Percentiles rank a stretch among this genome's conserved stretches.
Evolutionary conservation across 257 asterid species (phyloP).

Genomic region (Ophiorrhiza pumila): DNA sequence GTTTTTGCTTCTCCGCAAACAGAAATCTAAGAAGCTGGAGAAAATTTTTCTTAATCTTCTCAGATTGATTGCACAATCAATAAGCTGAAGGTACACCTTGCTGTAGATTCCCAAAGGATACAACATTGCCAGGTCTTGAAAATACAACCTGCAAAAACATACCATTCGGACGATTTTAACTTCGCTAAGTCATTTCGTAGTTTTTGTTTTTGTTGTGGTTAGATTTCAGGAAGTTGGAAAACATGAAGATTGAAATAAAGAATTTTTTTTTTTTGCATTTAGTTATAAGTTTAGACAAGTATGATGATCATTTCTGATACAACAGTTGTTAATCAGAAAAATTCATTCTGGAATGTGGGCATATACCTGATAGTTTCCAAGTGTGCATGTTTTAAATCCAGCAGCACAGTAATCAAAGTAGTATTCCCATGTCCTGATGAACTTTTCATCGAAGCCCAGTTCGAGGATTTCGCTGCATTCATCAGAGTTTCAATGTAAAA

Average conservation of each 20-base stretch:
- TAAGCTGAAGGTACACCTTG: constrained; percentile 34
- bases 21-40: too few species aligned
- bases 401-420: constrained; percentile 93
- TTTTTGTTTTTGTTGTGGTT: too few species aligned
- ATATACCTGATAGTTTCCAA: constrained; percentile 80
- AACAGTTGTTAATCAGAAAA: neutral
- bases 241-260: too few species aligned
- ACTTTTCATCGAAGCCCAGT: constrained; percentile 87
- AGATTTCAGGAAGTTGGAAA: neutral
- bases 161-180: neutral
- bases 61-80: constrained; percentile 14
- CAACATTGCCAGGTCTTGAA: neutral
- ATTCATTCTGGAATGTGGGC: neutral
- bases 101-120: neutral
- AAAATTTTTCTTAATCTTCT: neutral
- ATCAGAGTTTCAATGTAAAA: constrained; percentile 8
- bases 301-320: too few species aligned
- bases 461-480: constrained; percentile 53
- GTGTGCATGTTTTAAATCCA: constrained; percentile 83
- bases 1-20: too few species aligned
- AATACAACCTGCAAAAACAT: too few species aligned
- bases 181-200: neutral
- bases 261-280: neutral
- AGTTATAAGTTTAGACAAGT: neutral
- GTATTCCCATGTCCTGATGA: constrained; percentile 95